These are phyloP conservation scores for Sicyos edulis DNA, from an alignment of 306 rosid species.

Conservation along the genomic window DNA sequence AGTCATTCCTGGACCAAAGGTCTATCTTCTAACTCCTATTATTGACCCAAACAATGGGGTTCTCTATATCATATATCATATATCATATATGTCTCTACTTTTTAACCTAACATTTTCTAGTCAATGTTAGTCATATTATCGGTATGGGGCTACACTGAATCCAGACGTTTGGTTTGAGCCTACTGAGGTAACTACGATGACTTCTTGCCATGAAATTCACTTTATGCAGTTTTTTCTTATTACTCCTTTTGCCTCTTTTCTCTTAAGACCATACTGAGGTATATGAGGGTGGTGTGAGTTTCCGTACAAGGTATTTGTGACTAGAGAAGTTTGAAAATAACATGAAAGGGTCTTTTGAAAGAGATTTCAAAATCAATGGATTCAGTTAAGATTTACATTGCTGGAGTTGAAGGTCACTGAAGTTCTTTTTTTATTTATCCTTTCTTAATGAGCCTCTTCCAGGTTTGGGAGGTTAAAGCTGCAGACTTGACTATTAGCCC, in stretches of 20 bases:
- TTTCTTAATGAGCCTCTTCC: constrained; percentile 12
- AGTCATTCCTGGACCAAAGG: constrained; percentile 85
- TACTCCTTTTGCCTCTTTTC: neutral
- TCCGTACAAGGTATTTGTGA: neutral
- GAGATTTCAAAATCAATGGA: neutral
- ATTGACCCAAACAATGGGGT: neutral
- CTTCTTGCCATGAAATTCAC: neutral
- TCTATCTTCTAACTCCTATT: constrained; percentile 25
- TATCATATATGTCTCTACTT: constrained; percentile 1
- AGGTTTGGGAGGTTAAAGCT: constrained; percentile 99
- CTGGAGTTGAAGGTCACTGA: neutral
- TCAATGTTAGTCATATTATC: constrained; percentile 61
- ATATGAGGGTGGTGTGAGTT: too few relatives aligned
- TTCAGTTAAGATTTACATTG: neutral
- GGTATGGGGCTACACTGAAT: constrained; percentile 53
- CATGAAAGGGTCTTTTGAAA: neutral
- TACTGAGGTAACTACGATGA: constrained; percentile 45
- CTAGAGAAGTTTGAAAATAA: neutral
- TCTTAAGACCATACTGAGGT: neutral
- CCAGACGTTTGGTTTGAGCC: constrained; percentile 98
- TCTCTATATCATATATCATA: neutral
- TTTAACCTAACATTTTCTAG: constrained; percentile 19
- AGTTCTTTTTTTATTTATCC: constrained; percentile 12
- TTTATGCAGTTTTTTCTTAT: neutral
- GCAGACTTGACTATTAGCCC: constrained; percentile 96